Evolutionary conservation across 2,329 filamentous ascomycete genomes (phyloP).

Genomic region (Coniochaeta sp.): DNA sequence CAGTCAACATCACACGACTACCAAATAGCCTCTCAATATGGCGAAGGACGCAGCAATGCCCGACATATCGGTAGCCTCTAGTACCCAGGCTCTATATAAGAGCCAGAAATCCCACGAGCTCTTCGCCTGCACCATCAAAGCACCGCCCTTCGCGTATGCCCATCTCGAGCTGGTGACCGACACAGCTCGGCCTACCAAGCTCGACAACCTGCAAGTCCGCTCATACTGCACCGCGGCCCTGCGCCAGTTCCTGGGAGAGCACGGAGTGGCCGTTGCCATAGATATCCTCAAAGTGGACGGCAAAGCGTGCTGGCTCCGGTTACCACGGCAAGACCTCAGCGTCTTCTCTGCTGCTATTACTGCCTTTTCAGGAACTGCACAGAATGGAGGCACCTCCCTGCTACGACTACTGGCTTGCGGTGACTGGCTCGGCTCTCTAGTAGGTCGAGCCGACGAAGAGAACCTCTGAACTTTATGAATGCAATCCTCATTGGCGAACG

Average conservation of each 20-base stretch:
- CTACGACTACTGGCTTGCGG: slow-evolving; percentile 31
- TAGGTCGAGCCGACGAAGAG: slow-evolving; percentile 39
- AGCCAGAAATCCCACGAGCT: slow-evolving; percentile 36
- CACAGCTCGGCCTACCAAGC: slow-evolving; percentile 6
- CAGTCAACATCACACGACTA: background rate
- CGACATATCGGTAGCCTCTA: background rate
- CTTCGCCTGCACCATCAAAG: slow-evolving; percentile 41
- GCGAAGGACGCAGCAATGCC: background rate
- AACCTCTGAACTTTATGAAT: slow-evolving; percentile 40
- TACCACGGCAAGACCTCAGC: slow-evolving; percentile 53
- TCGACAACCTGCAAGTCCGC: slow-evolving; percentile 57
- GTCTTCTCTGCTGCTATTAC: slow-evolving; percentile 58
- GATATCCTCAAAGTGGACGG: slow-evolving; percentile 60
- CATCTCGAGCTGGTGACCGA: slow-evolving; percentile 40
- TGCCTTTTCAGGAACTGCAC: slow-evolving; percentile 48
- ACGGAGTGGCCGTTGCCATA: slow-evolving; percentile 57
- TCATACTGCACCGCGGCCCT: slow-evolving; percentile 58
- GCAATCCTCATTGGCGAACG: background rate
- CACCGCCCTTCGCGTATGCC: slow-evolving; percentile 47
- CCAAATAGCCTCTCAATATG: background rate
- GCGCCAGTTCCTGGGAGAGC: slow-evolving; percentile 61
- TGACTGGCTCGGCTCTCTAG: slow-evolving; percentile 55
- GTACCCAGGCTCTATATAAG: slow-evolving; percentile 3
- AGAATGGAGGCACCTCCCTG: slow-evolving; percentile 19
- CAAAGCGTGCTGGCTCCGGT: slow-evolving; percentile 53